A percentile compares a stretch with the other conserved stretches of the same genome.
These are phyloP conservation scores for Talaromyces pinophilus DNA, from an alignment of 2,329 filamentous ascomycete genomes.

Conservation along the genomic window DNA sequence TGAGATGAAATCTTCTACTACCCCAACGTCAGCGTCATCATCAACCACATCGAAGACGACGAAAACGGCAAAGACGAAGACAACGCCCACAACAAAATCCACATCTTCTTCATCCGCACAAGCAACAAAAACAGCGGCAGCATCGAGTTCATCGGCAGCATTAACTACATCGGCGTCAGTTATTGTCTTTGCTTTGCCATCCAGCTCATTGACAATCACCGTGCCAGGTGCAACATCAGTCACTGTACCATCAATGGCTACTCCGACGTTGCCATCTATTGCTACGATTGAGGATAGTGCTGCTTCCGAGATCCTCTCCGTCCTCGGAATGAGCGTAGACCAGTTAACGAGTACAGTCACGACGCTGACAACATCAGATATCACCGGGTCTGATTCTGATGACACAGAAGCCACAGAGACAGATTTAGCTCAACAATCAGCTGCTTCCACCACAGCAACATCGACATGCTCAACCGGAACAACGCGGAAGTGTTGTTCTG, in stretches of 20 bases:
- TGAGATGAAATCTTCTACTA: background rate
- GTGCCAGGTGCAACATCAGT: slow-evolving; percentile 9
- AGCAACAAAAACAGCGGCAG: background rate
- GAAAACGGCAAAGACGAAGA: background rate
- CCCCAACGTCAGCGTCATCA: background rate
- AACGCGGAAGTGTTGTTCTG: slow-evolving; percentile 19
- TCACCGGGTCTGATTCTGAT: background rate
- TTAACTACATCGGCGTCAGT: slow-evolving; percentile 5
- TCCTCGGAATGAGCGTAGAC: background rate
- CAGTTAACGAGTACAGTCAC: background rate
- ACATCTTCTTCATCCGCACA: background rate
- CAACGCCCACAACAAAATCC: background rate
- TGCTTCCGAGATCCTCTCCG: slow-evolving; percentile 1
- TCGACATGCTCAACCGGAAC: slow-evolving; percentile 6
- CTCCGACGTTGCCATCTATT: background rate
- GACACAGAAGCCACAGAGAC: background rate
- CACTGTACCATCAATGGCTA: slow-evolving; percentile 1
- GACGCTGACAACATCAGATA: background rate
- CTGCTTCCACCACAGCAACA: background rate
- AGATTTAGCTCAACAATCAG: background rate
- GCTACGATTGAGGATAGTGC: background rate
- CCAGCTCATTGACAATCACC: slow-evolving; percentile 14
- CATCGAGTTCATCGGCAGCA: background rate
- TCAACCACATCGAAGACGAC: background rate
- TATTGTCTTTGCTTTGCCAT: slow-evolving; percentile 14